Conservation (phyloP, 352 stramenopile species). For the Phytophthora megakarya region DNA sequence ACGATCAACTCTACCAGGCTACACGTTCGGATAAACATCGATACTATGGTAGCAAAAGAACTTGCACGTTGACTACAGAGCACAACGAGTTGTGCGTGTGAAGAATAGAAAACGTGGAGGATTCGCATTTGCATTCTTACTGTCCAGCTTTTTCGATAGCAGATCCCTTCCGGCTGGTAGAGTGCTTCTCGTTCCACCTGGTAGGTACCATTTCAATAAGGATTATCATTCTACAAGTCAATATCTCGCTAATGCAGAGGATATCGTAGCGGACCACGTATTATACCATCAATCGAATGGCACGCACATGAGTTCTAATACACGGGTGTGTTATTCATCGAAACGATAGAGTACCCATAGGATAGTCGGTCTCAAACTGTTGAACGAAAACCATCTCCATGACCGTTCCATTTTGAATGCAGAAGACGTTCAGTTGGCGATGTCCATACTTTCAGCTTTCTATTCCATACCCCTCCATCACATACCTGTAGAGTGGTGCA, state of each 20-base stretch:
- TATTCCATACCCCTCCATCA: slow-evolving; percentile 9
- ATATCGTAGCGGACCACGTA: too few species aligned
- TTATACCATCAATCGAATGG: slow-evolving; percentile 52
- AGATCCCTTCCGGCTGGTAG: too few species aligned
- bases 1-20: slow-evolving; percentile 46
- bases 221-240: slow-evolving; percentile 35
- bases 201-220: slow-evolving; percentile 4
- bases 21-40: slow-evolving; percentile 39
- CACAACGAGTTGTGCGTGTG: slow-evolving; percentile 6
- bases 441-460: slow-evolving; percentile 10
- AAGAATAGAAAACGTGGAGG: slow-evolving; percentile 27
- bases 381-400: neutral
- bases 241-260: too few species aligned
- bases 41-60: slow-evolving; percentile 2
- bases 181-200: too few species aligned
- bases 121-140: neutral
- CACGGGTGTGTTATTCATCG: slow-evolving; percentile 33
- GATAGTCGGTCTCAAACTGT: neutral
- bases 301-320: slow-evolving; percentile 47
- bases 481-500: slow-evolving; percentile 1
- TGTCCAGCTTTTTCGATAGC: too few species aligned
- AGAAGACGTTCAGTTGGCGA: neutral
- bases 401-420: neutral
- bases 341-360: too few species aligned
- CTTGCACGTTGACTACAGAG: slow-evolving; percentile 18